Base-by-base conservation (phyloP, 352 stramenopile genomes). In the Globisporangium nunn region DNA sequence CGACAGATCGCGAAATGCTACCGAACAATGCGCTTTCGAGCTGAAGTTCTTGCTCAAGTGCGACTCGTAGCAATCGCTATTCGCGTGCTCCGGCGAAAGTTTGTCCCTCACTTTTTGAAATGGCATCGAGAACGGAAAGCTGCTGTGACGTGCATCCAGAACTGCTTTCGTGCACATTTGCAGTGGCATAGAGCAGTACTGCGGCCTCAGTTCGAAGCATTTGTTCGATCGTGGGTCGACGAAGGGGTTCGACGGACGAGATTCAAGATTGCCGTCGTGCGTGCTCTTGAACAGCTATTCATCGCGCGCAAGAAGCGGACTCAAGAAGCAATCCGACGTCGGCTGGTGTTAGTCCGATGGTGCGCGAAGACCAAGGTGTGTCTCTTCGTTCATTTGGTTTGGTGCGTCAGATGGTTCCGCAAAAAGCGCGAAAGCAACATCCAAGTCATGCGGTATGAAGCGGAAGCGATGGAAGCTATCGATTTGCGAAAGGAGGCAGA, bases 281-380 rank as follows among this genome's bases (percentile, higher is more conserved):
- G 39, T 0, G 30, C 33, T 12, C 33, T 80, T 1, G 58, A 60
- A 7, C 41, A 23, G 2, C 50, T 68, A 15, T 71, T 67, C 50
- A 12, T 54, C 2, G 50, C 39, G 2, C 62, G 57, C 3, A 63
- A 62, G 45, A 39, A 56, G n/a, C 57, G 50, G n/a, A 33, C 30
- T 1, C 47, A 50, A 29, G 41, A 58, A 29, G 63, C 51, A 11
- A 37, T 43, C 30, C 54, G 50, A 14, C 73, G 68, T 0, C 65
- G 50, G 10, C 30, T n/a, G 15, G 54, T 71, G 31, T 18, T 79
- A 8, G 46, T 43, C 37, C 68, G 73, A 2, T 82, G 68, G 68
- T 58, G 39, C 11, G 66, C 73, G 14, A 82, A 82, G 55, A 82
- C 73, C 0, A 62, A 67, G 6, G 68, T 82, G 4, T 67, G 68